These are phyloP conservation scores for Phyllosticta citrichinensis DNA, from an alignment of 2,329 filamentous ascomycete genomes.

Conservation along the genomic window DNA sequence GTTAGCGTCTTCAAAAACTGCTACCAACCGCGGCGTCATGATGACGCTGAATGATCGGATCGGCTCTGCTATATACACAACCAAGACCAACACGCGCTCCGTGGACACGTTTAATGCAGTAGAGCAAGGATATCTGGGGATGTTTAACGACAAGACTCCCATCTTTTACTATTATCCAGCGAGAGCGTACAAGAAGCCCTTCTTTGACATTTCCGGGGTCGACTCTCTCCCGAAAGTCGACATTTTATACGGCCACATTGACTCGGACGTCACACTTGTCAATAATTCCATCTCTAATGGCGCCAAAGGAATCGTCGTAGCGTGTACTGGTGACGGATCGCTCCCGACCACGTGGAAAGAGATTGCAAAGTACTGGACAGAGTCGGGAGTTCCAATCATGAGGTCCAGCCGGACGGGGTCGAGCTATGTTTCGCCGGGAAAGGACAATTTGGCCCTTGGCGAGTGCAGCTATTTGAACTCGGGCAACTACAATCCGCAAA, in stretches of 20 bases:
- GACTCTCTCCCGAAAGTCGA: conserved; percentile 43
- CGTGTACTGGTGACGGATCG: conserved; percentile 47
- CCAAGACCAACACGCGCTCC: conserved; percentile 53
- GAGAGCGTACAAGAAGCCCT: conserved; percentile 30
- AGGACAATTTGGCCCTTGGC: conserved; percentile 12
- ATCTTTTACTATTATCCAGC: conserved; percentile 50
- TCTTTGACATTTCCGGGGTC: conserved; percentile 17
- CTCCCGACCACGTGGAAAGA: conserved; percentile 28
- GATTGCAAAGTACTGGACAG: conserved; percentile 9
- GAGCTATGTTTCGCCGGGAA: no score
- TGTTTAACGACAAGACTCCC: conserved; percentile 48
- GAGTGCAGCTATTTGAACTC: conserved; percentile 39
- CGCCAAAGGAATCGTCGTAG: conserved; percentile 46
- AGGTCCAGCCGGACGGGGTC: no score
- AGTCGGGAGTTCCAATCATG: no score
- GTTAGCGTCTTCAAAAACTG: conserved; percentile 39
- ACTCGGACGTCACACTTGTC: conserved; percentile 40
- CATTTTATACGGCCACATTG: conserved; percentile 47
- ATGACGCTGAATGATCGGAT: conserved; percentile 55
- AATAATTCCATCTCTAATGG: conserved; percentile 40
- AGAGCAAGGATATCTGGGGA: conserved; percentile 49
- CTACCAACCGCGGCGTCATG: conserved; percentile 45
- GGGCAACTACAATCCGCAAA: conserved; percentile 31
- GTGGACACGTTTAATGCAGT: conserved; percentile 52
- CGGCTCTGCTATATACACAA: conserved; percentile 46